Percentiles rank a stretch among this genome's conserved stretches.
Evolutionary conservation across 768 basidiomycete species (phyloP).

Genomic region (Suillus discolor): DNA sequence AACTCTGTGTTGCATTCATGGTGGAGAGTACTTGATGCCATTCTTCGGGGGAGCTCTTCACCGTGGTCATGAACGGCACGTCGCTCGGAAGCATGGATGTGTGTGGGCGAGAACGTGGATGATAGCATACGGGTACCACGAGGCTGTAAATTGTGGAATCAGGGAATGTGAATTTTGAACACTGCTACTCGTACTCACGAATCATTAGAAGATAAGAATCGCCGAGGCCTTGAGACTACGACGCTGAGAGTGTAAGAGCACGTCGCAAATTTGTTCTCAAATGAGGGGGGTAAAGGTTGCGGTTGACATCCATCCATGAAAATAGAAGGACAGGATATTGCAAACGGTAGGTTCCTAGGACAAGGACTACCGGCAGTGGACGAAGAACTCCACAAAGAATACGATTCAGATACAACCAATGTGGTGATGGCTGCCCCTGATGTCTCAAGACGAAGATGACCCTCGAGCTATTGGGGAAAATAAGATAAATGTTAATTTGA

Average conservation of each 20-base stretch:
- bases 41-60: slow-evolving; percentile 68
- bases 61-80: slow-evolving; percentile 53
- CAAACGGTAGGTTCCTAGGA: slow-evolving; percentile 44
- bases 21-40: slow-evolving; percentile 55
- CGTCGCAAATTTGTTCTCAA: slow-evolving; percentile 24
- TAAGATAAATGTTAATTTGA: not conserved
- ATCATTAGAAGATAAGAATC: slow-evolving; percentile 44
- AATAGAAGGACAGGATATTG: slow-evolving; percentile 44
- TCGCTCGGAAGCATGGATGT: slow-evolving; percentile 49
- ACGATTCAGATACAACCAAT: slow-evolving; percentile 20
- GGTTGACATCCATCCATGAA: slow-evolving; percentile 40
- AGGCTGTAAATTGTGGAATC: slow-evolving; percentile 37
- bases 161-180: slow-evolving; percentile 10
- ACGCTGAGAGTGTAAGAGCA: slow-evolving; percentile 51
- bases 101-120: slow-evolving; percentile 56
- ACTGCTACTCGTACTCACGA: slow-evolving; percentile 34
- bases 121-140: slow-evolving; percentile 51
- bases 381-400: slow-evolving; percentile 22
- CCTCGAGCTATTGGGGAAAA: slow-evolving; percentile 25
- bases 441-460: slow-evolving; percentile 20
- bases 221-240: slow-evolving; percentile 38
- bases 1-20: slow-evolving; percentile 40
- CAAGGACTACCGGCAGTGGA: slow-evolving; percentile 20
- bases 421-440: slow-evolving; percentile 17
- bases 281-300: slow-evolving; percentile 52